phyloP scores from a whole-genome alignment of 2,329 filamentous ascomycete genomes.

The Cadophora luteo-olivacea region DNA sequence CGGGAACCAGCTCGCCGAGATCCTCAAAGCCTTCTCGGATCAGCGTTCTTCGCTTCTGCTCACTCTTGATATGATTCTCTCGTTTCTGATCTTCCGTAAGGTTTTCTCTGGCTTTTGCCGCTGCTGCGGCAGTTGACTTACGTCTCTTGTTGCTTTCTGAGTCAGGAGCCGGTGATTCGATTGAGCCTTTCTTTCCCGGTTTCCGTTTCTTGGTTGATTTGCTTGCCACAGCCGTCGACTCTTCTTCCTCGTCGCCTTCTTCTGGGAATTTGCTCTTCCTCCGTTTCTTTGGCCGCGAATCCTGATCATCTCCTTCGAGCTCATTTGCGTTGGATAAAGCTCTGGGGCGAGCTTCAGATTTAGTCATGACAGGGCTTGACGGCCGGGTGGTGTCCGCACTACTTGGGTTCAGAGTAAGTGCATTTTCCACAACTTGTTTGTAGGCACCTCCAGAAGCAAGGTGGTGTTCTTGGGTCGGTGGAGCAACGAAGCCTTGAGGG shows the following conservation, averaged over 20 bases:
- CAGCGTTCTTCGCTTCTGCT: conserved; percentile 83
- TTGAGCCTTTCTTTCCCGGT: conserved; percentile 37
- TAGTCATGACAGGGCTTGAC: conserved; percentile 56
- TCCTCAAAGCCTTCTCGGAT: conserved; percentile 85
- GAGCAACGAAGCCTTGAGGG: conserved; percentile 64
- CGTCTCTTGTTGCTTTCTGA: conserved; percentile 51
- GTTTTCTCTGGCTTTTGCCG: conserved; percentile 63
- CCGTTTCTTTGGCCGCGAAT: conserved; percentile 57
- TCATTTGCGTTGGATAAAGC: conserved; percentile 32
- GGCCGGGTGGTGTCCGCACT: conserved; percentile 66
- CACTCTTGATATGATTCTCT: conserved; percentile 85
- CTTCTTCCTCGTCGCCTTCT: conserved; percentile 51
- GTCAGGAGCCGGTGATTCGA: conserved; percentile 37
- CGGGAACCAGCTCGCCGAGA: conserved; percentile 77
- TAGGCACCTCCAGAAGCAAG: conserved; percentile 63
- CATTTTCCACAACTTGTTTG: conserved; percentile 61
- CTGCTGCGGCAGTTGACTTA: conserved; percentile 51
- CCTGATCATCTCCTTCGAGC: conserved; percentile 43
- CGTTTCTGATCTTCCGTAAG: conserved; percentile 81
- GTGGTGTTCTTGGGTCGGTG: conserved; percentile 61
- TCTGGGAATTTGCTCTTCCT: conserved; percentile 61
- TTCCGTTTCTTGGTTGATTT: conserved; percentile 45
- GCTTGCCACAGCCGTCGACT: conserved; percentile 43
- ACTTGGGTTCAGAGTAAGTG: conserved; percentile 56
- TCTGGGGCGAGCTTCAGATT: conserved; percentile 29